Base-by-base conservation (phyloP, 2,329 filamentous ascomycete genomes). In the Penicillium sp. region DNA sequence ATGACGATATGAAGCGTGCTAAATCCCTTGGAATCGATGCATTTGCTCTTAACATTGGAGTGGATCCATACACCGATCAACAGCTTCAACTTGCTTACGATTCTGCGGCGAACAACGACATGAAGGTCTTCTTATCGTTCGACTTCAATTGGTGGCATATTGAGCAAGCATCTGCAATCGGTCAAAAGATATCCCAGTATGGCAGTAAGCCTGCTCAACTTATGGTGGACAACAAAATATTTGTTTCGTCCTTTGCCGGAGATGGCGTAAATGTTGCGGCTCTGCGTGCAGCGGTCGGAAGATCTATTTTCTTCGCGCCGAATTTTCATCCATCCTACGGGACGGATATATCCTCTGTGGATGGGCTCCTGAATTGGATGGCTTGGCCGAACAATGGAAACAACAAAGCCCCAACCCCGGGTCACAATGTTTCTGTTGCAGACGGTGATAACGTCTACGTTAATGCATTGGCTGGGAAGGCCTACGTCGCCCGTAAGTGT, bases 91-190 rank as follows among this genome's bases (percentile, higher is more conserved):
- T 74, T 21, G 81, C 81, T 0, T 83, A 81, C 56, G 69, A 78
- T 13, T 79, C 79, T 0, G 79, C 81, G 1, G 73, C 74, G 14
- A 71, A 69, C 13, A 70, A 71, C 52, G 65, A 71, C 38, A 80
- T 83, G 74, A 81, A 82, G 49, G 79, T 82, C 13, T 82, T 84
- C 51, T 76, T 84, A 57, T 83, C 81, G 1, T 84, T 83, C 52
- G 81, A 84, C 67, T 83, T 82, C 64, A 81, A 81, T 67, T 78
- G 77, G 75, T 80, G 73, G 67, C 57, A 67, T 47, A 66, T 64
- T 4, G 58, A 65, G 4, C 68, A 80, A 34, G 73, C 75, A 1
- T 68, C 64, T 4, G 70, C 66, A 5, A 75, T 79, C 8, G 79
- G 78, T 1, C 65, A 72, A 45, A 79, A 78, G 61, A 75, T 83